Evolutionary conservation across 345 rosid species (phyloP), one percentile per base, ranked within the genome.

Genomic region (Aquilaria yunnanensis): DNA sequence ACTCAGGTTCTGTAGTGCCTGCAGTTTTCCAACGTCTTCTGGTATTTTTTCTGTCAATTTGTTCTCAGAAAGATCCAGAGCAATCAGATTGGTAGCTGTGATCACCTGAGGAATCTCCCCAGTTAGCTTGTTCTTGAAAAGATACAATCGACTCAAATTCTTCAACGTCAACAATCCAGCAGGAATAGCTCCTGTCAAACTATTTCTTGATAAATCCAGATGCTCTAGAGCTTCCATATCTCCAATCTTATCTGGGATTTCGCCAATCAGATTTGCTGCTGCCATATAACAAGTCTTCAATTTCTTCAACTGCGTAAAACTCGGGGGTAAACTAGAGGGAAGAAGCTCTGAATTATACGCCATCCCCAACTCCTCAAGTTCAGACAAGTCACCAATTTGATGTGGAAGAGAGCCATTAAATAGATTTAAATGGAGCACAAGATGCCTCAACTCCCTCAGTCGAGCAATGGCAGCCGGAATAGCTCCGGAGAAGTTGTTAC

Each of bases 11-110:
- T 14, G 13, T 14, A 82, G 60, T 3, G 67, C 75, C 48, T 62
- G 32, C 1, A 84, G 79, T 65, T 84, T 74, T 9, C 84, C 88
- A 8, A 87, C 65, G 34, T 56, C 84, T 29, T 70, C 71, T 3
- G 90, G 93, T 16, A 87, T 77, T 14, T 1, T 61, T 12, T 89
- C 93, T 2, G 51, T 74, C 70, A 87, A 65, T 31, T 67, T 66
- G 69, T 86, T 87, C 0, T 0, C 0, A 0, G 93, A 84, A 48
- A 87, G 81, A 67, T 87, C 90, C 0, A 84, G 41, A 34, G 0
- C 16, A 0, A 4, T 57, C 74, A 80, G 59, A 10, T 74, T 73
- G 30, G 32, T 48, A 2, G 88, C 67, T 56, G 49, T 72, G 4
- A 78, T 58, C 8, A 47, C 69, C 47, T 9, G 77, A 52, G 93